phyloP scores from a whole-genome alignment of 768 basidiomycete species.

The Boletus rex-veris region DNA sequence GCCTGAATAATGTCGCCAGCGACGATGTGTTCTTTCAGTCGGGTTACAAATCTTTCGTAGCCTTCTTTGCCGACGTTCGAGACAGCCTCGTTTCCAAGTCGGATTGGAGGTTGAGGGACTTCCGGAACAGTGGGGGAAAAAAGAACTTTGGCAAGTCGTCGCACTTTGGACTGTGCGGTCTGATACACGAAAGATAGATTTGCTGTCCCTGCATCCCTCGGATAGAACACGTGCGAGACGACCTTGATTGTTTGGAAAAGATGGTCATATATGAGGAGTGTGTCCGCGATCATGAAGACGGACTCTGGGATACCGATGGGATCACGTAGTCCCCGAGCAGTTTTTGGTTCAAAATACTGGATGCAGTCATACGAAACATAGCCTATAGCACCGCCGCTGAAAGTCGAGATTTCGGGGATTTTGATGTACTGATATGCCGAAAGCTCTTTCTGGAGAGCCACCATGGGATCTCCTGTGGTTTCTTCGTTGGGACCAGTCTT shows the following conservation, averaged over 20 bases:
- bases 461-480: constrained; percentile 82
- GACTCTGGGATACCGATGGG: constrained; percentile 89
- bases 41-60: constrained; percentile 88
- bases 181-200: constrained; percentile 86
- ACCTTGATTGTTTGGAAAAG: constrained; percentile 93
- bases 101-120: constrained; percentile 58
- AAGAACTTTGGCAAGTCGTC: constrained; percentile 73
- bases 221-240: constrained; percentile 93
- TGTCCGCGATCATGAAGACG: constrained; percentile 95
- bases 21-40: constrained; percentile 89
- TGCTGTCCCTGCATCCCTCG: constrained; percentile 58
- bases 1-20: constrained; percentile 99
- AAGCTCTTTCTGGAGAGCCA: constrained; percentile 80
- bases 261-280: constrained; percentile 95
- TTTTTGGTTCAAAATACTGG: constrained; percentile 95
- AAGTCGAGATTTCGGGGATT: constrained; percentile 88
- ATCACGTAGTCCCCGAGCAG: constrained; percentile 71
- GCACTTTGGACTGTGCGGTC: constrained; percentile 78
- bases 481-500: constrained; percentile 86
- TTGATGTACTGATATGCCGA: constrained; percentile 84
- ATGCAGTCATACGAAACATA: constrained; percentile 97
- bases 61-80: constrained; percentile 94
- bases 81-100: constrained; percentile 62
- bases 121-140: constrained; percentile 53
- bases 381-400: constrained; percentile 96